Base-by-base conservation (phyloP, 2,329 filamentous ascomycete species). In the Rutstroemia sp. region DNA sequence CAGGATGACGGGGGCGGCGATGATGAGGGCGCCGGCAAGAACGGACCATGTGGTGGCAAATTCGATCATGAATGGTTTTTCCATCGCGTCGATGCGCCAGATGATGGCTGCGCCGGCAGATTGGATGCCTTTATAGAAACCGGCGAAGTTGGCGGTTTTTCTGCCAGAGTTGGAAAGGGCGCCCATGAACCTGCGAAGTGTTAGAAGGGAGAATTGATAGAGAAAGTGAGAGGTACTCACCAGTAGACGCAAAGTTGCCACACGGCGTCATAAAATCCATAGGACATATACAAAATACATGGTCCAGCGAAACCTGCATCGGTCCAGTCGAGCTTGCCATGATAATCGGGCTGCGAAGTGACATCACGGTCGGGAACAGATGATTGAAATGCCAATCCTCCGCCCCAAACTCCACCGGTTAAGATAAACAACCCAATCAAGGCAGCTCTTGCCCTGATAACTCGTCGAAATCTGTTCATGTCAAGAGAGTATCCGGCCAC, bases 181-280 rank as follows among this genome's bases (percentile, higher is more conserved):
- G 51, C 92, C 92, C 87, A 96, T 95, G 75, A 87, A 90, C 85
- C 85, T 86, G 58, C 12, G 1, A 58, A n/a, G 9, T 50, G 45
- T 62, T 48, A 60, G 52, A 54, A 10, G 50, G 47, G 5, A 52
- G 48, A 4, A 39, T 18, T 14, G 10, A 16, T 12, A 16, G 2
- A 88, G 2, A 92, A 79, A 51, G 88, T 89, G 25, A 79, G 5
- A 14, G 50, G 41, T 61, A 68, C 77, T 65, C 69, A 79, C 91
- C 91, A 96, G 77, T 96, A 96, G 49, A 91, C 85, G 67, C 78
- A 85, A 0, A 90, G 91, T 75, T 96, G 92, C 85, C 90, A 96
- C 54, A 85, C 82, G 44, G 91, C 89, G 69, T 96, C 92, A 65
- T 85, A 92, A 71, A 92, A 86, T 49, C 90, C 89, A 69, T 92